Percentiles rank a stretch among this genome's conserved stretches.
Evolutionary conservation across 164 flowering plant genomes (phyloP).

Genomic region (Liriodendron chinense): DNA sequence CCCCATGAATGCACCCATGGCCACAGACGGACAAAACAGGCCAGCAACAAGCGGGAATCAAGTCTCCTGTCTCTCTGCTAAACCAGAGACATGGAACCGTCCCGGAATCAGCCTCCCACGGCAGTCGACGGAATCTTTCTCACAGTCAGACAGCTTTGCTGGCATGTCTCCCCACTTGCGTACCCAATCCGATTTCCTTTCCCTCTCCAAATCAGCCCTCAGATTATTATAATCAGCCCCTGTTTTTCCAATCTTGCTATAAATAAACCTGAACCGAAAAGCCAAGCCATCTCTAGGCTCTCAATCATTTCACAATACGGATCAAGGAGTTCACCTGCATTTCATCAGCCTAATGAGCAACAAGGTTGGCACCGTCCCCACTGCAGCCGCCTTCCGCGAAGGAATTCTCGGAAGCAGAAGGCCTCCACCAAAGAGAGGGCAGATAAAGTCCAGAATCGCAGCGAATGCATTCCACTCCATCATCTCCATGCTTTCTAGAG

Average conservation of each 20-base stretch:
- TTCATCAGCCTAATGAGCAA: slow-evolving; percentile 21
- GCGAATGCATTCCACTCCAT: slow-evolving; percentile 43
- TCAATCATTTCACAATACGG: neutral
- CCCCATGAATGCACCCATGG: no score
- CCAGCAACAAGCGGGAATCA: no score
- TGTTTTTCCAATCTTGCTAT: neutral
- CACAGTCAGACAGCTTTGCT: neutral
- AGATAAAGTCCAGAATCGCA: slow-evolving; percentile 54
- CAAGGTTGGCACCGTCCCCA: slow-evolving; percentile 27
- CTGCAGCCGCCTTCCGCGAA: slow-evolving; percentile 3
- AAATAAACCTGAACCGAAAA: neutral
- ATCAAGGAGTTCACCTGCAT: neutral
- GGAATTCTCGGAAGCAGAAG: slow-evolving; percentile 16
- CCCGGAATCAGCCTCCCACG: neutral
- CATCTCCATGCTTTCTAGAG: slow-evolving; percentile 35
- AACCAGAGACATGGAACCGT: neutral
- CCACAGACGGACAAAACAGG: no score
- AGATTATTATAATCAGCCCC: neutral
- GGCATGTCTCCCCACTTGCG: slow-evolving; percentile 1
- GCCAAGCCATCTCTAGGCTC: neutral
- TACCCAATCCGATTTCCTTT: neutral
- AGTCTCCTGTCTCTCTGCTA: no score
- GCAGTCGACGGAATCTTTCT: neutral
- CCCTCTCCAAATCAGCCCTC: neutral
- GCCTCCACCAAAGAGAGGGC: slow-evolving; percentile 50